phyloP scores from a whole-genome alignment of 1,284 basidiomycete species.

The Ceratobasidium sp. region DNA sequence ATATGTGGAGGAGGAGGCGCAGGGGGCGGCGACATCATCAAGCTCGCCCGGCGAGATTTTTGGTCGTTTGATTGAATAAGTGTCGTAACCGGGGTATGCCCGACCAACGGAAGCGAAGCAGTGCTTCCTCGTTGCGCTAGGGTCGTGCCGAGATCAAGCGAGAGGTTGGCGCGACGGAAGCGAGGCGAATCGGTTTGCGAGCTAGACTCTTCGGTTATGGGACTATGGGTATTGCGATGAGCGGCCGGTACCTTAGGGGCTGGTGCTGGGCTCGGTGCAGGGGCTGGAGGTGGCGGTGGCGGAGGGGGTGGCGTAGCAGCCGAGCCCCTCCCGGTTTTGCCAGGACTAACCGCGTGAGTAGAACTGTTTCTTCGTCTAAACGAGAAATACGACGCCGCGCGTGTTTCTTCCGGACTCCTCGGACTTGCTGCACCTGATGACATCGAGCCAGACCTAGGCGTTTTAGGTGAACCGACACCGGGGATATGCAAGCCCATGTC shows the following conservation, averaged over 20 bases:
- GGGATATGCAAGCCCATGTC: conserved; percentile 32
- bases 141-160: conserved; percentile 21
- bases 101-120: conserved; percentile 21
- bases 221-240: conserved; percentile 8
- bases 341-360: conserved; percentile 8
- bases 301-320: conserved; percentile 11
- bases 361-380: conserved; percentile 1
- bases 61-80: neutral
- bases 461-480: conserved; percentile 11
- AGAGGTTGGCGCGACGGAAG: conserved; percentile 29
- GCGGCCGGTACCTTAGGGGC: neutral
- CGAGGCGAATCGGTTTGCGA: neutral
- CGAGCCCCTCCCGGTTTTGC: neutral
- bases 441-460: conserved; percentile 28
- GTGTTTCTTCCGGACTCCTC: conserved; percentile 25
- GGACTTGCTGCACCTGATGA: conserved; percentile 21
- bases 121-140: conserved; percentile 29
- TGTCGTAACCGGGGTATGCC: conserved; percentile 26
- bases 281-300: conserved; percentile 23
- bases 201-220: conserved; percentile 21
- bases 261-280: neutral
- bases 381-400: conserved; percentile 36
- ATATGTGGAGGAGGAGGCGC: conserved; percentile 28
- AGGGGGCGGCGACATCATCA: conserved; percentile 6
- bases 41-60: conserved; percentile 27